Percentiles rank a stretch among this genome's conserved stretches.
Conservation (phyloP, 2,329 filamentous ascomycete genomes). For the Pseudocercospora fijiensis region DNA sequence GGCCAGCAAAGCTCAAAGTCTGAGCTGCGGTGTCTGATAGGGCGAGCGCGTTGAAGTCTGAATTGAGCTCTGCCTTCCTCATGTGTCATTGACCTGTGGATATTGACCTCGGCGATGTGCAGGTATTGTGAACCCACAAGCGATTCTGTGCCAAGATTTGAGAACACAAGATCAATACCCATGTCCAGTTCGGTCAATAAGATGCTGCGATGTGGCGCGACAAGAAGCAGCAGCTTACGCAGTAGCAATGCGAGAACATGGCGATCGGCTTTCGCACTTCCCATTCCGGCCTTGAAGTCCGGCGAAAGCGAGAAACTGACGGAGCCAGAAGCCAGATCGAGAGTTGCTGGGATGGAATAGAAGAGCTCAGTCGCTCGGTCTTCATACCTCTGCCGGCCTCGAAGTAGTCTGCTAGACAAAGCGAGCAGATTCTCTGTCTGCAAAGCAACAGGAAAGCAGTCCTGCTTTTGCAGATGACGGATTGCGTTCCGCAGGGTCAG, state of each 20-base stretch:
- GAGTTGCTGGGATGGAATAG: slow-evolving; percentile 47
- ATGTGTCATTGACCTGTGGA: slow-evolving; percentile 13
- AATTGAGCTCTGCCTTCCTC: neutral
- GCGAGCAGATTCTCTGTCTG: slow-evolving; percentile 63
- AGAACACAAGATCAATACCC: slow-evolving; percentile 46
- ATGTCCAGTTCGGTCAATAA: slow-evolving; percentile 45
- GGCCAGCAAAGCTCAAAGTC: neutral
- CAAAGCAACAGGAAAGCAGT: slow-evolving; percentile 68
- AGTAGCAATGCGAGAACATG: slow-evolving; percentile 46
- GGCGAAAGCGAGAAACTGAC: slow-evolving; percentile 15
- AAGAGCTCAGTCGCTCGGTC: slow-evolving; percentile 53
- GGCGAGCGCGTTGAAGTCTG: neutral
- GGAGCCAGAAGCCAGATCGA: slow-evolving; percentile 41
- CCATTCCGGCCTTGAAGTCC: neutral
- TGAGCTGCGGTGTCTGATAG: neutral
- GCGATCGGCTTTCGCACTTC: slow-evolving; percentile 4
- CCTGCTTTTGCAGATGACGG: slow-evolving; percentile 60
- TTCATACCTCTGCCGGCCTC: slow-evolving; percentile 49
- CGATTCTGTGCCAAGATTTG: slow-evolving; percentile 16
- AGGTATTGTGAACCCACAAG: neutral
- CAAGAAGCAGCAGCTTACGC: slow-evolving; percentile 49
- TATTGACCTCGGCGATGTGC: neutral
- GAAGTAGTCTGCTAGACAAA: slow-evolving; percentile 47
- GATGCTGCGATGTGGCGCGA: slow-evolving; percentile 50
- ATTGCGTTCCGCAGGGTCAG: slow-evolving; percentile 80